Evolutionary conservation across 805 yeast species (phyloP).

Genomic region (Sungouiozyma intestinalis): DNA sequence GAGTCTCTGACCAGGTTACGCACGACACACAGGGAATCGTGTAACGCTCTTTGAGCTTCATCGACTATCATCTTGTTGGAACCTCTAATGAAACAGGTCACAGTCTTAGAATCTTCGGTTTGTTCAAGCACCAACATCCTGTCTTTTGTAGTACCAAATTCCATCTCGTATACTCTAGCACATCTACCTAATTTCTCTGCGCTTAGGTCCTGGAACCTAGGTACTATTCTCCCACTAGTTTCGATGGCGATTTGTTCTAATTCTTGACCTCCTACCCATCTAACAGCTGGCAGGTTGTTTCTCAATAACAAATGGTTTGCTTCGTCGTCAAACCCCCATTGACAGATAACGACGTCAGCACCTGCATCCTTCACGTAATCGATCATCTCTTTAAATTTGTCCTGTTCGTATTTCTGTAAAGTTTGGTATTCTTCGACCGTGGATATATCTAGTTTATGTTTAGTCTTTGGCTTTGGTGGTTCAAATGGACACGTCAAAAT

Average conservation of each 20-base stretch:
- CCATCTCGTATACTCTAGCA: slow-evolving; percentile 74
- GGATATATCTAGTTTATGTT: slow-evolving; percentile 89
- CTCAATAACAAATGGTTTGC: slow-evolving; percentile 87
- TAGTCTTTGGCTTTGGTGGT: slow-evolving; percentile 99
- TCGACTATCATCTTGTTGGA: slow-evolving; percentile 96
- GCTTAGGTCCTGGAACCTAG: slow-evolving; percentile 87
- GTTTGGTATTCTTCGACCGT: slow-evolving; percentile 89
- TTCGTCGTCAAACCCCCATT: slow-evolving; percentile 99
- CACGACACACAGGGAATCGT: slow-evolving; percentile 94
- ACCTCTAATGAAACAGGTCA: slow-evolving; percentile 88
- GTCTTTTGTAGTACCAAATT: slow-evolving; percentile 93
- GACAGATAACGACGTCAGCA: slow-evolving; percentile 94
- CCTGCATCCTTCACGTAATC: slow-evolving; percentile 76
- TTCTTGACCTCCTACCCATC: slow-evolving; percentile 99
- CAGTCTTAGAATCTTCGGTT: slow-evolving; percentile 76
- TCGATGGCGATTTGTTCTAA: slow-evolving; percentile 94
- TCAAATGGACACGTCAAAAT: slow-evolving; percentile 97
- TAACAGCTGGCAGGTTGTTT: slow-evolving; percentile 85
- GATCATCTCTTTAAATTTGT: slow-evolving; percentile 86
- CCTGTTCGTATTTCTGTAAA: slow-evolving; percentile 85
- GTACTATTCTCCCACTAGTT: slow-evolving; percentile 93
- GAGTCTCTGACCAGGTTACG: slow-evolving; percentile 87
- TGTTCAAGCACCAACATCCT: slow-evolving; percentile 93
- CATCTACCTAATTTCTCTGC: slow-evolving; percentile 80
- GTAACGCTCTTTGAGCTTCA: slow-evolving; percentile 92